These are phyloP conservation scores for Blastomyces emzantsi DNA, from an alignment of 2,329 filamentous ascomycete species.

Conservation along the genomic window DNA sequence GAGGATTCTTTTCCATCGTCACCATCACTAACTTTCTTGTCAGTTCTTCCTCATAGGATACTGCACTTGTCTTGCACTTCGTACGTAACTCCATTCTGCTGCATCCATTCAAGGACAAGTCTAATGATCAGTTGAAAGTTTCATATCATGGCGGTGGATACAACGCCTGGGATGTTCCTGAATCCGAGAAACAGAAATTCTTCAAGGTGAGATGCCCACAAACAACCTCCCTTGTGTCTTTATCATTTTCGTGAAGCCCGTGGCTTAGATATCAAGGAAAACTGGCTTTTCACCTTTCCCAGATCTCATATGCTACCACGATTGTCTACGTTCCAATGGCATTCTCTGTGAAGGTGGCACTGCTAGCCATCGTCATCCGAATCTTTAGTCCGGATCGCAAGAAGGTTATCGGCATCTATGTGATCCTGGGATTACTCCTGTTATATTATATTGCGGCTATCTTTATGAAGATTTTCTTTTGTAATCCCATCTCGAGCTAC, in stretches of 20 bases:
- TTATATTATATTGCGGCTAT: conserved; percentile 31
- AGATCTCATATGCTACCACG: conserved; percentile 30
- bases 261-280: conserved; percentile 6
- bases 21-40: not conserved
- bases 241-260: not conserved
- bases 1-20: conserved; percentile 1
- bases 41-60: conserved; percentile 25
- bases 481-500: conserved; percentile 29
- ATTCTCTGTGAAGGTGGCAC: conserved; percentile 30
- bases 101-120: conserved; percentile 1
- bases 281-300: not conserved
- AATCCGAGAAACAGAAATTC: conserved; percentile 19
- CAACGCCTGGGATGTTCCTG: conserved; percentile 22
- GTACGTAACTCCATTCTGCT: conserved; percentile 15
- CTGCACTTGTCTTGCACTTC: conserved; percentile 24
- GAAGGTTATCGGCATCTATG: conserved; percentile 29
- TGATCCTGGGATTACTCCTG: conserved; percentile 27
- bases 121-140: conserved; percentile 18
- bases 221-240: not conserved
- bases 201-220: conserved; percentile 19
- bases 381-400: conserved; percentile 31
- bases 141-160: conserved; percentile 31
- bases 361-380: conserved; percentile 31
- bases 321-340: conserved; percentile 36
- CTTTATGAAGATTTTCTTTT: conserved; percentile 33